Percentiles rank a stretch among this genome's conserved stretches.
These are phyloP conservation scores for Penicillium nordicum DNA, from an alignment of 2,329 filamentous ascomycete species.

Conservation along the genomic window DNA sequence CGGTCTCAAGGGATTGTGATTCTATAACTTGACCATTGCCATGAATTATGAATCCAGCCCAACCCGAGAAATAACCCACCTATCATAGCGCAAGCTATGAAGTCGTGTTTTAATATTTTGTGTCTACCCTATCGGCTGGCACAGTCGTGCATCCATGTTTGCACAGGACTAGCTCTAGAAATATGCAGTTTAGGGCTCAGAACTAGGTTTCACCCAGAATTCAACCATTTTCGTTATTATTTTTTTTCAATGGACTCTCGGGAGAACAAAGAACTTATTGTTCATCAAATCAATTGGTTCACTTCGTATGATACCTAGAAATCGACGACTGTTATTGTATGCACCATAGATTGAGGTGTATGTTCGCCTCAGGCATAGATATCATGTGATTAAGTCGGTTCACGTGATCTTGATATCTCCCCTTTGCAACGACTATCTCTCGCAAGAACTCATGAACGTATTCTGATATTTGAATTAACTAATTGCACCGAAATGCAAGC, in stretches of 20 bases:
- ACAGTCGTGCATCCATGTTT: background rate
- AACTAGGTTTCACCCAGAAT: background rate
- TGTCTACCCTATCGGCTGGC: background rate
- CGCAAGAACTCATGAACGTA: background rate
- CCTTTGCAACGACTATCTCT: conserved; percentile 3
- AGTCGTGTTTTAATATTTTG: too few relatives aligned
- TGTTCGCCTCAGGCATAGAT: background rate
- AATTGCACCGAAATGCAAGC: conserved; percentile 23
- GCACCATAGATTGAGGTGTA: background rate
- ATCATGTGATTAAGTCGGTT: background rate
- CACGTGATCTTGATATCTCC: conserved; percentile 4
- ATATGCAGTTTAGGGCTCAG: background rate
- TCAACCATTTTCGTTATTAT: too few relatives aligned
- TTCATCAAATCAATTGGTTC: background rate
- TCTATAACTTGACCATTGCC: background rate
- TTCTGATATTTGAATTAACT: background rate
- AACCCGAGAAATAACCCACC: background rate
- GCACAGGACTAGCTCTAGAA: background rate
- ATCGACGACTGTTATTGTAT: background rate
- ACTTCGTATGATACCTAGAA: background rate
- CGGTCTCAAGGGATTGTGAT: background rate
- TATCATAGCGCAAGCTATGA: background rate
- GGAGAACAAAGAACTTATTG: too few relatives aligned
- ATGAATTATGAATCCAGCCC: background rate
- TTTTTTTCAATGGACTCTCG: background rate